Evolutionary conservation across 2,329 filamentous ascomycete genomes (phyloP), one percentile per base, ranked within the genome.

Genomic region (Colletotrichum acutatum): DNA sequence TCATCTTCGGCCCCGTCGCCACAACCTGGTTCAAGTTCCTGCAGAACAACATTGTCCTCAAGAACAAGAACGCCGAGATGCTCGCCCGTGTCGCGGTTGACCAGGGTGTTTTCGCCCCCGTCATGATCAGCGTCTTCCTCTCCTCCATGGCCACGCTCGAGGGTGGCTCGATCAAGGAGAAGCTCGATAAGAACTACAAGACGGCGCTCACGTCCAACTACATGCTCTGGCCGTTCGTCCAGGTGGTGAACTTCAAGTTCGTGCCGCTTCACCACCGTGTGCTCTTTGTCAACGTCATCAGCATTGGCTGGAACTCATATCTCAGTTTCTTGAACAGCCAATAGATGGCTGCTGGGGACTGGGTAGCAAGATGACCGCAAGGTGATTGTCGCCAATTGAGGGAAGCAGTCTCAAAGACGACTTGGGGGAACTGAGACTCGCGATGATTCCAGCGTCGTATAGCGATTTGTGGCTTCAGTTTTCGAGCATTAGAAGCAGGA

Each of bases 1-100:
- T 86, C 75, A 86, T 98, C 82, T 98, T 98, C 83, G 95, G 95
- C 42, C 95, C 95, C 64, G 93, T 91, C 28, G 95, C 95, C 7
- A 95, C 95, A 11, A 94, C 90, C 65, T 98, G 95, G 95, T 97
- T 94, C 87, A 87, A 88, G 74, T 89, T 97, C 82, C 91, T 98
- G 70, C 91, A 94, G 78, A 89, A 89, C 72, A 88, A 90, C 76
- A 89, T 98, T 76, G 84, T 84, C 70, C 87, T 95, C 72, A 85
- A 87, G 56, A 90, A 89, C 78, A 88, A 88, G 76, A 93, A 92
- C 79, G 83, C 88, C 68, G 94, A 95, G 78, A 99, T 94, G 74
- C 82, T 92, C 65, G 93, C 94, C 30, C 93, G 95, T 76, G 95
- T 98, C 73, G 91, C 90, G 30, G 88, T 89, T 76, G 95, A 98